Conservation (phyloP, 164 flowering plant species). For the Tetracentron sinense region DNA sequence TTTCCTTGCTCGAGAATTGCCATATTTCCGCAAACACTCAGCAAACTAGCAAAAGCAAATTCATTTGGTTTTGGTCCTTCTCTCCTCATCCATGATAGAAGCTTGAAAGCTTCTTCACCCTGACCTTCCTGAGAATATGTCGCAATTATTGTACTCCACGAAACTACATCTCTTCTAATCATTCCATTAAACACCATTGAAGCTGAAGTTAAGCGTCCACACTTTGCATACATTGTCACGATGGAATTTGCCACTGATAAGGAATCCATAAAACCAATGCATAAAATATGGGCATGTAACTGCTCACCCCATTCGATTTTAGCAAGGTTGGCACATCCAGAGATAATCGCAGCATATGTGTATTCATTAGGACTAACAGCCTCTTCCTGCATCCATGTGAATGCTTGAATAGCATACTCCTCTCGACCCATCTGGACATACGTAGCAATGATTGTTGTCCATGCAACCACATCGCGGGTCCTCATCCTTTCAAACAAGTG, state of each 20-base stretch:
- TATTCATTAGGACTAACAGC: conserved; percentile 65
- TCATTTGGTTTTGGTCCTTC: conserved; percentile 68
- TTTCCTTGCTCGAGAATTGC: conserved; percentile 78
- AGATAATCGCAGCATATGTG: conserved; percentile 67
- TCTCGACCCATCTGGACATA: conserved; percentile 54
- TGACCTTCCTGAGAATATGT: conserved; percentile 59
- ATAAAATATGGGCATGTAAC: conserved; percentile 50
- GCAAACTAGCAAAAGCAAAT: conserved; percentile 56
- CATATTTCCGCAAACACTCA: conserved; percentile 68
- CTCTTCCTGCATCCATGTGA: conserved; percentile 46
- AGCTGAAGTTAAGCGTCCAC: conserved; percentile 47
- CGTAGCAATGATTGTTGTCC: conserved; percentile 58
- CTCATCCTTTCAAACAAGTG: conserved; percentile 57
- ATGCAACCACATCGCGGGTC: conserved; percentile 63
- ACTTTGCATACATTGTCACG: conserved; percentile 73
- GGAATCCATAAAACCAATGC: conserved; percentile 34
- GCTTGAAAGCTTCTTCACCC: conserved; percentile 65
- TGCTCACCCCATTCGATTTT: conserved; percentile 62
- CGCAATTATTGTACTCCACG: conserved; percentile 85
- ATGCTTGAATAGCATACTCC: conserved; percentile 40
- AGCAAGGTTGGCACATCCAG: conserved; percentile 49
- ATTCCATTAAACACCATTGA: conserved; percentile 42
- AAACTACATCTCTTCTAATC: conserved; percentile 46
- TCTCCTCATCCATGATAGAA: conserved; percentile 69
- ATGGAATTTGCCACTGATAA: conserved; percentile 74